Conservation (phyloP, 2,329 filamentous ascomycete genomes). For the Lasiodiplodia hormozganensis region DNA sequence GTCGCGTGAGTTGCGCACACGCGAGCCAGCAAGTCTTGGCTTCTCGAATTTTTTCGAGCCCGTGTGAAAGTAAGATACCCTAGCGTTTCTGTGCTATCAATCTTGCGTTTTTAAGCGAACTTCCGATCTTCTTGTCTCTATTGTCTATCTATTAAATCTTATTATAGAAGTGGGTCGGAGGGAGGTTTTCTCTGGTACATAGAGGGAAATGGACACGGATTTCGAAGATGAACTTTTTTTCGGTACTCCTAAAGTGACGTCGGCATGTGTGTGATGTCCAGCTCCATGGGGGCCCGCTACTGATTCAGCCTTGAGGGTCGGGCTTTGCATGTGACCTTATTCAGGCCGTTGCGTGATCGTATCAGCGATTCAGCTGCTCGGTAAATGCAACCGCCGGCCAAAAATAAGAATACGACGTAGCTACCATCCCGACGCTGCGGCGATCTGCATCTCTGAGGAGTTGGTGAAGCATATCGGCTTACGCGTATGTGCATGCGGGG, state of each 20-base stretch:
- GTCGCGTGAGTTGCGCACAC: slow-evolving; percentile 2
- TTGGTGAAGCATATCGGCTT: not conserved
- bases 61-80: slow-evolving; percentile 25
- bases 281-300: not conserved
- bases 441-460: not conserved
- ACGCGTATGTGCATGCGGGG: not conserved
- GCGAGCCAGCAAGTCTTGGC: not conserved
- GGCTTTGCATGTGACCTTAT: not conserved
- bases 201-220: not conserved
- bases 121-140: slow-evolving; percentile 1
- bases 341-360: not conserved
- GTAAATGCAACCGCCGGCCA: not conserved
- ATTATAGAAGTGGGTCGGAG: not conserved
- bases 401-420: not conserved
- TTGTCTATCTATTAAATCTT: not conserved
- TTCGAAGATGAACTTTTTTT: not conserved
- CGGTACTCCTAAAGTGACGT: not conserved
- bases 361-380: not conserved
- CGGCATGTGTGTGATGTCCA: not conserved
- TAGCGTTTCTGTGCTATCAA: slow-evolving; percentile 10
- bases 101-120: not conserved
- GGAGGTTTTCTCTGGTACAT: not conserved
- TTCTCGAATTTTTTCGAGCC: not conserved
- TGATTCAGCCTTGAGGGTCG: not conserved
- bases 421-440: not conserved